These are phyloP conservation scores for Colletotrichum eremochloae DNA, from an alignment of 2,329 filamentous ascomycete genomes.

Conservation along the genomic window DNA sequence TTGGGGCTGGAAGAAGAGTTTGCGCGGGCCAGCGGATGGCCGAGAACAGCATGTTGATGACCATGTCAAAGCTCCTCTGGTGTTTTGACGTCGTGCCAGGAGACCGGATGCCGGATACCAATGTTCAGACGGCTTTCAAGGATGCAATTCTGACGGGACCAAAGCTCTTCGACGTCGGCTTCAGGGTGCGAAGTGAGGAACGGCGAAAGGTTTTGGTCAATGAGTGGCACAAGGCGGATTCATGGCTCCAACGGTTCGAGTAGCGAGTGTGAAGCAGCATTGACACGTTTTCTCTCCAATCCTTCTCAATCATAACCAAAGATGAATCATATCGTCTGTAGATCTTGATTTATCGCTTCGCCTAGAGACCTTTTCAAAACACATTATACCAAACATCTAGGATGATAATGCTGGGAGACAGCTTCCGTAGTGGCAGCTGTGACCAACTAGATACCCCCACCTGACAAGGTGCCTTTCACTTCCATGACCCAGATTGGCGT, in stretches of 20 bases:
- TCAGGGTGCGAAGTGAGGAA: neutral
- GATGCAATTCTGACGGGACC: slow-evolving; percentile 19
- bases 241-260: slow-evolving; percentile 13
- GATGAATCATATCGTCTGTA: no score
- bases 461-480: slow-evolving; percentile 4
- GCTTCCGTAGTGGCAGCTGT: slow-evolving; percentile 16
- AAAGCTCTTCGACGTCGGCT: slow-evolving; percentile 11
- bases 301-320: neutral
- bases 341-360: neutral
- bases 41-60: slow-evolving; percentile 57
- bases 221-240: slow-evolving; percentile 13
- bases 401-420: neutral
- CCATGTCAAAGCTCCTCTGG: slow-evolving; percentile 61
- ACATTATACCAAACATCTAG: no score
- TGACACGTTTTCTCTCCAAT: neutral
- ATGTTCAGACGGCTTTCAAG: slow-evolving; percentile 14
- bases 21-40: slow-evolving; percentile 64
- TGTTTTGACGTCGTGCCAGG: slow-evolving; percentile 56
- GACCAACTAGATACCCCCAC: neutral
- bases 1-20: slow-evolving; percentile 62
- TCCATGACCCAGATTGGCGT: slow-evolving; percentile 1
- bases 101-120: slow-evolving; percentile 11
- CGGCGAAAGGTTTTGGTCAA: neutral
- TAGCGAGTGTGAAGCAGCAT: neutral
- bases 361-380: neutral